These are phyloP conservation scores for Symbiodinium natans DNA, from an alignment of 73 alveolate species.

Conservation along the genomic window DNA sequence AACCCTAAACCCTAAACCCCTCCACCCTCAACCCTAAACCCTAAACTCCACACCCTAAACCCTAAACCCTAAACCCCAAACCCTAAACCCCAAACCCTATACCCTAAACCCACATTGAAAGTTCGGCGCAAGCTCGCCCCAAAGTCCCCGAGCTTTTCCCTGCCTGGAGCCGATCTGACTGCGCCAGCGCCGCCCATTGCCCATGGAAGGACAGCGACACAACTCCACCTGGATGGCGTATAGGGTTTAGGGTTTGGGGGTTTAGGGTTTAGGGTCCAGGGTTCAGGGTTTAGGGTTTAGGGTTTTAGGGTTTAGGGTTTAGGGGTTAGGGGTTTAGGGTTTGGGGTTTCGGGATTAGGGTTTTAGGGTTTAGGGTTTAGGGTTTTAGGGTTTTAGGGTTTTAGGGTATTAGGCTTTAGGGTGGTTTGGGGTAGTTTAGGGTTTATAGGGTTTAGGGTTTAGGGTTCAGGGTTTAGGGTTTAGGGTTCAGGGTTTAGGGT, in stretches of 20 bases:
- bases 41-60: too few species aligned
- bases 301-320: too few species aligned
- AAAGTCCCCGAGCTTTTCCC: too few species aligned
- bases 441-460: background rate
- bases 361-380: background rate
- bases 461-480: background rate
- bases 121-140: too few species aligned
- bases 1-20: too few species aligned
- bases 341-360: background rate
- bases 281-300: background rate
- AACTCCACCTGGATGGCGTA: background rate
- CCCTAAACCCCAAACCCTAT: background rate
- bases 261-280: too few species aligned
- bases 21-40: too few species aligned
- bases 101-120: background rate
- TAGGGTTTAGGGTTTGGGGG: too few species aligned
- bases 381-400: too few species aligned
- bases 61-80: background rate
- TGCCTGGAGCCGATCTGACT: background rate
- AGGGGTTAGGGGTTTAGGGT: background rate
- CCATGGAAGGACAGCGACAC: background rate
- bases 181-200: background rate
- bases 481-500: too few species aligned
- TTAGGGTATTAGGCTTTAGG: too few species aligned
- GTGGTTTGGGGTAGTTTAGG: too few species aligned